Conservation (phyloP, 768 basidiomycete species). For the Lactifluus hygrophoroides region DNA sequence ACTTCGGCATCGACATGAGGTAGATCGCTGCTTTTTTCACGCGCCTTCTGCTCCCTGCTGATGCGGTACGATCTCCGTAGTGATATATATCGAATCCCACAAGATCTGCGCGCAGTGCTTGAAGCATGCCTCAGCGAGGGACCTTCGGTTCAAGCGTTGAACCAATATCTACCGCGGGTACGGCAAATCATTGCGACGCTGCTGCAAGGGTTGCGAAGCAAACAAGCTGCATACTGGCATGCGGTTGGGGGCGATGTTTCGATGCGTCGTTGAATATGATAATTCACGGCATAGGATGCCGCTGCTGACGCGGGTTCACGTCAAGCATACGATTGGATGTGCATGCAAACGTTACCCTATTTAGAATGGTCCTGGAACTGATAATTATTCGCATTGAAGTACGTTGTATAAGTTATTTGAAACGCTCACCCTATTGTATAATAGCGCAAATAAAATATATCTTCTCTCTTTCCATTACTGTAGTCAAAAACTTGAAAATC, state of each 20-base stretch:
- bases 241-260: constrained; percentile 18
- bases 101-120: constrained; percentile 32
- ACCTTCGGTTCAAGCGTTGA: constrained; percentile 29
- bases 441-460: not conserved
- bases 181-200: constrained; percentile 31
- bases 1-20: constrained; percentile 70
- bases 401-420: not conserved
- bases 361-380: not conserved
- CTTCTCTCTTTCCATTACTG: not conserved
- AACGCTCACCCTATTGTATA: constrained; percentile 1
- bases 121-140: constrained; percentile 39
- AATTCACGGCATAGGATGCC: not conserved
- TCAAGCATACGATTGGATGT: not conserved
- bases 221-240: constrained; percentile 34
- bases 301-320: not conserved
- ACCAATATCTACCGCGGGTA: constrained; percentile 32
- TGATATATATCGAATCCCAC: constrained; percentile 34
- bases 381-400: not conserved
- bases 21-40: constrained; percentile 31
- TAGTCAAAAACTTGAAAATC: not conserved
- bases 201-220: constrained; percentile 34
- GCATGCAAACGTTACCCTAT: not conserved
- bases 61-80: constrained; percentile 22
- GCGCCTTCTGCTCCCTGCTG: not conserved
- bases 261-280: not conserved